phyloP scores from a whole-genome alignment of 208 protist species.

The Leishmania guyanensis region DNA sequence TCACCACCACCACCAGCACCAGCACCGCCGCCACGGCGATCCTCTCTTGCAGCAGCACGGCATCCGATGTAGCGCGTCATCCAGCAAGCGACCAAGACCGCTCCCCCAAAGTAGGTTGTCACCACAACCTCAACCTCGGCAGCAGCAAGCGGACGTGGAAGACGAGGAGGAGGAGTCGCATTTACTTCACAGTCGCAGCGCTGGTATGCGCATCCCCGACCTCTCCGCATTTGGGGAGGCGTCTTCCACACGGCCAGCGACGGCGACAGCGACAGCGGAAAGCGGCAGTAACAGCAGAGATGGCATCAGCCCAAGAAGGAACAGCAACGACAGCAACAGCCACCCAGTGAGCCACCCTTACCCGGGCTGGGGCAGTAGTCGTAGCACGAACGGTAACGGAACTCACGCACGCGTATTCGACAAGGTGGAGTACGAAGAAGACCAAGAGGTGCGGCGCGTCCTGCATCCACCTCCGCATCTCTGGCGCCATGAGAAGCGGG shows the following conservation, averaged over 20 bases:
- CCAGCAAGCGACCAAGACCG: slow-evolving; percentile 19
- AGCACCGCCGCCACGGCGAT: slow-evolving; percentile 11
- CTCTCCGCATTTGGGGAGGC: slow-evolving; percentile 24
- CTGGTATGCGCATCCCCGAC: slow-evolving; percentile 28
- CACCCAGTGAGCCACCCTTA: background rate
- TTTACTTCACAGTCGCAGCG: background rate
- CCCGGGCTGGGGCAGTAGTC: background rate
- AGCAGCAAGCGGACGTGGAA: background rate
- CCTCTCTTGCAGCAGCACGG: slow-evolving; percentile 3
- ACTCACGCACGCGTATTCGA: slow-evolving; percentile 12
- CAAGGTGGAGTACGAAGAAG: slow-evolving; percentile 23
- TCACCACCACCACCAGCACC: background rate
- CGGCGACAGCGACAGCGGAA: background rate
- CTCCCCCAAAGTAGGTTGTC: background rate
- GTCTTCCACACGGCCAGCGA: background rate
- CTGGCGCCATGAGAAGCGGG: background rate
- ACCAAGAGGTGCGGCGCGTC: slow-evolving; percentile 10
- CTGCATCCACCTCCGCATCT: background rate
- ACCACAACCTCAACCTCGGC: background rate
- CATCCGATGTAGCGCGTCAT: slow-evolving; percentile 7
- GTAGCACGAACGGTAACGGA: background rate
- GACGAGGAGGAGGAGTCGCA: slow-evolving; percentile 1
- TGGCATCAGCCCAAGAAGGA: background rate
- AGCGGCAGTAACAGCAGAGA: background rate
- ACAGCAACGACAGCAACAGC: background rate